Base-by-base conservation (phyloP, 345 rosid species). In the Iberis pinnata region DNA sequence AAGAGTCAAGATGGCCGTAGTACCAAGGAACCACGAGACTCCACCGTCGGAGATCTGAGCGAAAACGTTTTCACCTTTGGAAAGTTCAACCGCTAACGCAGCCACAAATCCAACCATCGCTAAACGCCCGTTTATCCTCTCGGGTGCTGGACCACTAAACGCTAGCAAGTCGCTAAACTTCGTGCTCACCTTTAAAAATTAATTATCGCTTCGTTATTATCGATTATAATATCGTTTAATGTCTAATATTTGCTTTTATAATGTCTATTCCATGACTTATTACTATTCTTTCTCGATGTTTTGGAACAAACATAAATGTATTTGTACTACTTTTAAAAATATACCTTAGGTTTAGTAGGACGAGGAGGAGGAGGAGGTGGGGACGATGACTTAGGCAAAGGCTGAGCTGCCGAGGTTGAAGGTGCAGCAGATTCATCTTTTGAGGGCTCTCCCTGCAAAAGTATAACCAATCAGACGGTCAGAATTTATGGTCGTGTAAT, bases 101-200 rank as follows among this genome's bases (percentile, higher is more conserved):
- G 88, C 79, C 2, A 79, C 90, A 33, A 86, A 83, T 0, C 95
- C 95, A 0, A 86, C 65, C 97, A 89, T 83, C 4, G 95, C 97
- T n/a, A 89, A 72, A 44, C 94, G 74, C 0, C 90, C 88, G 50
- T 89, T 86, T 38, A 89, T 82, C 65, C 95, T 83, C 74, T 89
- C 97, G 12, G 95, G 97, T 5, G 84, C 95, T 0, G 83, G 86
- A 26, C 95, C 97, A 18, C 88, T 74, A 22, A 89, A 86, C 5
- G 94, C 95, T 9, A 89, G 63, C 24, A 83, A 52, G 17, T 83
- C 95, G 0, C 72, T 38, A 52, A 81, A 78, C 10, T 69, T 82
- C 0, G 83, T 81, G 74, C 83, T 83, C 26, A 67, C 71, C 82
- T 75, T 43, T 44, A 26, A 17, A 29, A 15, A 25, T 2, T 11